Percentiles rank a stretch among this genome's conserved stretches.
These are phyloP conservation scores for Fonsecaea erecta DNA, from an alignment of 2,329 filamentous ascomycete genomes.

Conservation along the genomic window DNA sequence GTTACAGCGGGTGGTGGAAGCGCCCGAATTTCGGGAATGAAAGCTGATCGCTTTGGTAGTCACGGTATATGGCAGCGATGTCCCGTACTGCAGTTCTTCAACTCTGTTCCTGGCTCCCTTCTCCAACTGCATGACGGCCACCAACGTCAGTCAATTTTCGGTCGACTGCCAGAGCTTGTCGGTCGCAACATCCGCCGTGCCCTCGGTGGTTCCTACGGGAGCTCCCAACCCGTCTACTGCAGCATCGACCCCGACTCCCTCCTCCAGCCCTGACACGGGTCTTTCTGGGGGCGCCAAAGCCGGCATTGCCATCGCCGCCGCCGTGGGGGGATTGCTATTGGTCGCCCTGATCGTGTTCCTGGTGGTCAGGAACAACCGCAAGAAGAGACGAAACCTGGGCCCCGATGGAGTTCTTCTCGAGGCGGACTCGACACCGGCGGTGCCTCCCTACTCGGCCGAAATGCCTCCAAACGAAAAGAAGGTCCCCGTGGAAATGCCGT, in stretches of 20 bases:
- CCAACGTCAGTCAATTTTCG: slow-evolving; percentile 27
- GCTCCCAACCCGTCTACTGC: neutral
- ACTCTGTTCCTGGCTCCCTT: slow-evolving; percentile 18
- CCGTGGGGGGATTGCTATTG: slow-evolving; percentile 9
- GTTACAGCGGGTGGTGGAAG: neutral
- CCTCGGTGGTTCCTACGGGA: slow-evolving; percentile 9
- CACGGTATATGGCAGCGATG: slow-evolving; percentile 23
- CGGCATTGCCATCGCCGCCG: slow-evolving; percentile 26
- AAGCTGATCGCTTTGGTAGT: slow-evolving; percentile 14
- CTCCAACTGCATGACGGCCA: slow-evolving; percentile 20
- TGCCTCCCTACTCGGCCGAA: slow-evolving; percentile 19
- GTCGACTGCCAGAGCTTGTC: slow-evolving; percentile 28
- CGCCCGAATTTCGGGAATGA: neutral
- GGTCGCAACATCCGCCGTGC: slow-evolving; percentile 18
- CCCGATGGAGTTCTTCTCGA: neutral
- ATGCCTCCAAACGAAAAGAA: slow-evolving; percentile 23
- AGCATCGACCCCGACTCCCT: neutral
- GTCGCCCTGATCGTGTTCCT: slow-evolving; percentile 21
- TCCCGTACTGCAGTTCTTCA: slow-evolving; percentile 22
- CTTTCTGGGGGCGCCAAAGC: slow-evolving; percentile 29
- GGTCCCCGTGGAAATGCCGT: slow-evolving; percentile 14
- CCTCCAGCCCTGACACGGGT: slow-evolving; percentile 4
- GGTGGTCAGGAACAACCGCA: slow-evolving; percentile 18
- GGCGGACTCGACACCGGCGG: slow-evolving; percentile 9
- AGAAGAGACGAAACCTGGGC: slow-evolving; percentile 18